phyloP scores from a whole-genome alignment of 495 filamentous ascomycete genomes.

The Poronia punctata region DNA sequence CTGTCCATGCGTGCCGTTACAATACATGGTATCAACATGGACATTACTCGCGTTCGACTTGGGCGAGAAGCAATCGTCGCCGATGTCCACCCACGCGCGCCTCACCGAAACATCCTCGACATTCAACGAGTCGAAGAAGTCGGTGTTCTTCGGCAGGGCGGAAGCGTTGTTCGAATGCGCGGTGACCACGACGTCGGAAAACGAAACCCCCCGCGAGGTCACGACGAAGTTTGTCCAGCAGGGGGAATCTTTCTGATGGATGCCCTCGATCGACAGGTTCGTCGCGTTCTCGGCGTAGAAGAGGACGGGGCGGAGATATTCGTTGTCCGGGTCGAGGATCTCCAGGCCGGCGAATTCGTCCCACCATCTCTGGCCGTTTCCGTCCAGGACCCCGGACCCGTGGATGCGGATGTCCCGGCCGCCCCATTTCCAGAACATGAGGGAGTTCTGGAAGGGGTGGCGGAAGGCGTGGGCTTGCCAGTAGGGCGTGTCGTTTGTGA shows the following conservation, averaged over 20 bases:
- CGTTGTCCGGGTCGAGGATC: constrained; percentile 42
- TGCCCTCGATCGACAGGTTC: constrained; percentile 45
- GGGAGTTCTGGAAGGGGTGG: constrained; percentile 52
- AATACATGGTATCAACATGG: constrained; percentile 51
- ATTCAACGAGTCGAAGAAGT: constrained; percentile 52
- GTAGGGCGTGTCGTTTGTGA: constrained; percentile 51
- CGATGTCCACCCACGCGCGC: constrained; percentile 45
- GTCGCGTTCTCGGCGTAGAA: constrained; percentile 53
- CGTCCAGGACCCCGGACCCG: constrained; percentile 46
- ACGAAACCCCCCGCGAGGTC: constrained; percentile 43
- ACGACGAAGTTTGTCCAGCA: constrained; percentile 57
- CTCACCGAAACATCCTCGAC: constrained; percentile 41
- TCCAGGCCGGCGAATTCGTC: constrained; percentile 27
- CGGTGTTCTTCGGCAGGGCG: constrained; percentile 48
- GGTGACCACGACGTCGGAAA: constrained; percentile 47
- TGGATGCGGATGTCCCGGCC: constrained; percentile 51
- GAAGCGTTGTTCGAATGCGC: constrained; percentile 47
- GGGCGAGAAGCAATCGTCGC: constrained; percentile 54
- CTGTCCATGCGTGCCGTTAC: constrained; percentile 51
- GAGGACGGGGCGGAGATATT: constrained; percentile 47
- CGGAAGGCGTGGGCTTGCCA: constrained; percentile 53
- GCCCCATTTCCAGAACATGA: constrained; percentile 57
- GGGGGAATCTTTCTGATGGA: constrained; percentile 50
- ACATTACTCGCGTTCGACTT: constrained; percentile 54
- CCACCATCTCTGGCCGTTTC: constrained; percentile 43